A percentile compares a stretch with the other conserved stretches of the same genome.
Evolutionary conservation across 106 monocot species (phyloP).

Genomic region (Posidonia australis): DNA sequence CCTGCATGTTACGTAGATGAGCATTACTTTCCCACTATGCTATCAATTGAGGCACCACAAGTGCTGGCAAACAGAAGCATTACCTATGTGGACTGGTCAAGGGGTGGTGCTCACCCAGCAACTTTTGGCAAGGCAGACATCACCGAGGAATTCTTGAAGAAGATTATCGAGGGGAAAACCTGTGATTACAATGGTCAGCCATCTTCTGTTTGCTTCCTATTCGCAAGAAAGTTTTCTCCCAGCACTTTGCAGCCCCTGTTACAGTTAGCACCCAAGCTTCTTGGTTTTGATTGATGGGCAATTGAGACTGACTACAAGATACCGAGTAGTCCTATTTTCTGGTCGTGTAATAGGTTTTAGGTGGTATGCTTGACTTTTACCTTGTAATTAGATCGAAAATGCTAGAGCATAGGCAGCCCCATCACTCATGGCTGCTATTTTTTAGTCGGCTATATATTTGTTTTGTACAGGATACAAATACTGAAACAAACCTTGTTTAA

Average conservation of each 20-base stretch:
- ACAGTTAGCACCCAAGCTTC: slow-evolving; percentile 26
- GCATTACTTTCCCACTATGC: slow-evolving; percentile 62
- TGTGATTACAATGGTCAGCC: slow-evolving; percentile 24
- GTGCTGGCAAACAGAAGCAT: slow-evolving; percentile 7
- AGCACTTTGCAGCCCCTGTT: slow-evolving; percentile 38
- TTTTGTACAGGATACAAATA: neutral
- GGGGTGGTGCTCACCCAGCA: slow-evolving; percentile 14
- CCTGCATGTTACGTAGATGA: slow-evolving; percentile 59
- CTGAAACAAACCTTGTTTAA: no score
- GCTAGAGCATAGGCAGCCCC: no score
- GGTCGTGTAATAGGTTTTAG: neutral
- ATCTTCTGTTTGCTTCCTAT: slow-evolving; percentile 26
- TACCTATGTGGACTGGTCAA: slow-evolving; percentile 15
- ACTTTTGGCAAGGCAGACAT: slow-evolving; percentile 7
- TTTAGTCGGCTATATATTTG: neutral
- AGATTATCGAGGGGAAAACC: slow-evolving; percentile 5
- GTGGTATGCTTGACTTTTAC: neutral
- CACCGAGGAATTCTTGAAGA: slow-evolving; percentile 8
- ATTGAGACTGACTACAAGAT: no score
- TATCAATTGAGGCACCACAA: slow-evolving; percentile 26
- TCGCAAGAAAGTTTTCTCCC: slow-evolving; percentile 54
- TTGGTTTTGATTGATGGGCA: slow-evolving; percentile 25
- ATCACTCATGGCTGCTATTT: neutral
- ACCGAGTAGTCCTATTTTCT: neutral
- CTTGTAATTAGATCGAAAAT: neutral